These are phyloP conservation scores for Centrapalus pauciflorus DNA, from an alignment of 129 eudicot species.

Conservation along the genomic window DNA sequence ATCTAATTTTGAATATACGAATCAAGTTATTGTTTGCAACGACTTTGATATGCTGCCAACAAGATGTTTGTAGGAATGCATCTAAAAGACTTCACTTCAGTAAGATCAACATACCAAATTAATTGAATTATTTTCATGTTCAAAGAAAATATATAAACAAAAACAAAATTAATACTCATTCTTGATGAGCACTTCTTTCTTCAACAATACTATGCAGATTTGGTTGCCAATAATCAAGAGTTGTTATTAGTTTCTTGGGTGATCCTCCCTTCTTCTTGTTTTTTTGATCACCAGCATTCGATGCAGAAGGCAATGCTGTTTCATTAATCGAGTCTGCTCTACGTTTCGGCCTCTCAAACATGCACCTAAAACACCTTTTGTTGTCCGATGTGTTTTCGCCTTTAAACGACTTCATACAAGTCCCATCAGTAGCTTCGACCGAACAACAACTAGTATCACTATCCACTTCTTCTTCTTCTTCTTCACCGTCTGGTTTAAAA, in stretches of 20 bases:
- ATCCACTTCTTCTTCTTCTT: background rate
- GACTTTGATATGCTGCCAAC: too few species aligned
- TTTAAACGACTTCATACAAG: conserved; percentile 14
- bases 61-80: too few species aligned
- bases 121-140: background rate
- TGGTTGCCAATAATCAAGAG: conserved; percentile 63
- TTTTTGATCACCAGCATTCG: conserved; percentile 1
- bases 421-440: conserved; percentile 6
- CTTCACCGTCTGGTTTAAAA: background rate
- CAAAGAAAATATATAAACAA: background rate
- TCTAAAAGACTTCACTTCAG: too few species aligned
- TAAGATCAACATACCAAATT: background rate
- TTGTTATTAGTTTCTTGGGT: conserved; percentile 24
- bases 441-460: conserved; percentile 35
- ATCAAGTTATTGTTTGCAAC: too few species aligned
- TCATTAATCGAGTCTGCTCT: conserved; percentile 12
- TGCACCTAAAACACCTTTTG: conserved; percentile 24
- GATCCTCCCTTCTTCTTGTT: conserved; percentile 23
- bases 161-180: conserved; percentile 7
- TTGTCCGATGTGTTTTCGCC: conserved; percentile 1
- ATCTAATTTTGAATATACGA: too few species aligned
- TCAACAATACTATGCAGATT: conserved; percentile 45
- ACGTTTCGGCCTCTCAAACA: conserved; percentile 24
- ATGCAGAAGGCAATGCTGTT: background rate
- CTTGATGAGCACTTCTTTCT: conserved; percentile 21